Conservation (phyloP, 331 rosid genomes). For the Quercus tomentella region DNA sequence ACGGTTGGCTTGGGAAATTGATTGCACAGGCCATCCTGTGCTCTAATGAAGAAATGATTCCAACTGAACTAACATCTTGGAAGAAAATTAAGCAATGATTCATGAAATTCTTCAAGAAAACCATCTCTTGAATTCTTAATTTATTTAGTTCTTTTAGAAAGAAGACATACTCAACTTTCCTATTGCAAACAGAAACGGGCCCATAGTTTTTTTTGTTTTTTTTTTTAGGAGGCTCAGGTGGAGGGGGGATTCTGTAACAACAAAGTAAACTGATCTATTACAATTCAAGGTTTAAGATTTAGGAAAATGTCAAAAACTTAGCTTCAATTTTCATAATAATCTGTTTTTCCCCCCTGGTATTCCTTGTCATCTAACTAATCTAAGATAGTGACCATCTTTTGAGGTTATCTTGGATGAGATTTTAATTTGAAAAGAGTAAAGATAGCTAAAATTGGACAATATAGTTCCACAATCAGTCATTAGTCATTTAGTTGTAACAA, state of each 20-base stretch:
- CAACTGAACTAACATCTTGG: constrained; percentile 77
- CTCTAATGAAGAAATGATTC: constrained; percentile 57
- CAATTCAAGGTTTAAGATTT: background rate
- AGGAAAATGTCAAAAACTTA: no score
- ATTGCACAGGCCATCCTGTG: constrained; percentile 73
- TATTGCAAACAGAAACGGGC: background rate
- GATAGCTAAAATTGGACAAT: background rate
- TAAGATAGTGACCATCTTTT: no score
- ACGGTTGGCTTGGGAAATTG: constrained; percentile 88
- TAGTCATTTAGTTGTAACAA: background rate
- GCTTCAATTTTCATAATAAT: no score
- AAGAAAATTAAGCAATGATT: constrained; percentile 24
- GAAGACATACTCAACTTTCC: background rate
- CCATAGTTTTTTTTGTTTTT: background rate
- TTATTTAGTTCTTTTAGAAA: background rate
- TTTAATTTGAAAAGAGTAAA: background rate
- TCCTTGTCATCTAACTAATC: no score
- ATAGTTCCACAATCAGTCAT: background rate
- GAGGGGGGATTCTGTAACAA: background rate
- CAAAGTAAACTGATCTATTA: background rate
- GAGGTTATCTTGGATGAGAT: no score
- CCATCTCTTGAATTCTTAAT: background rate
- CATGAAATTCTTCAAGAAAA: background rate
- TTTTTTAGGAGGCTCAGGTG: background rate
- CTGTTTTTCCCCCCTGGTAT: no score